Evolutionary conservation across 495 filamentous ascomycete genomes (phyloP), one percentile per base, ranked within the genome.

Genomic region (Cercophora newfieldiana): DNA sequence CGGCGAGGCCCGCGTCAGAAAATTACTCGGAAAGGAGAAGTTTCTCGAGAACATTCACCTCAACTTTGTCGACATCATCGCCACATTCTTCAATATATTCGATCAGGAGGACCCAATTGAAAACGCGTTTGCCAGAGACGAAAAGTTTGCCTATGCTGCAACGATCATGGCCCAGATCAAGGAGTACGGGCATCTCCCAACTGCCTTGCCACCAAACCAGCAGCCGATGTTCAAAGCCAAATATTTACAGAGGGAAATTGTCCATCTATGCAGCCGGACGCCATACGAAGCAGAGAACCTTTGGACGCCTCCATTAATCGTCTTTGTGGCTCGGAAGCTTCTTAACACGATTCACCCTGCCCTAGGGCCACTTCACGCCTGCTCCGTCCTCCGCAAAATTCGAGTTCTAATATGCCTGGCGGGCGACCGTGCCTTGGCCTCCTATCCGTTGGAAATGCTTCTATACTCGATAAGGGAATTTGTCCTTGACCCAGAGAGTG

Each of bases 391-490:
- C 48, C 88, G 94, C 31, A 97, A 93, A 68, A 84, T 98, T 33
- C 83, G 93, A 58, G 86, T 97, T 25, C 75, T 98, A 16, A 82
- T 97, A 22, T 91, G 87, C 57, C 75, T 98, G 65, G 89, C 92
- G 50, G 93, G 92, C 7, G 71, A 82, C 19, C 81, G 86, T 19
- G 91, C 91, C 26, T 79, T 90, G 48, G 77, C 86, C 56, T 89
- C 89, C 1, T 98, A 97, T 76, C 90, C 92, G 6, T 77, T 98
- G n/a, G 92, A 98, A 72, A 96, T 97, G 93, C 79, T 94, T 0
- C 80, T 98, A 25, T 90, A 93, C 69, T 87, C 91, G 3, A 82
- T 98, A 48, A 82, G 89, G 19, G 88, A 89, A 1, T 97, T 91
- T 66, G 81, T 97, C 21, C 86, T 87, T 1, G 91, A 97, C 69